Evolutionary conservation across 208 protist species (phyloP), one percentile per base, ranked within the genome.

Genomic region (Trypanosomatidae sp.): DNA sequence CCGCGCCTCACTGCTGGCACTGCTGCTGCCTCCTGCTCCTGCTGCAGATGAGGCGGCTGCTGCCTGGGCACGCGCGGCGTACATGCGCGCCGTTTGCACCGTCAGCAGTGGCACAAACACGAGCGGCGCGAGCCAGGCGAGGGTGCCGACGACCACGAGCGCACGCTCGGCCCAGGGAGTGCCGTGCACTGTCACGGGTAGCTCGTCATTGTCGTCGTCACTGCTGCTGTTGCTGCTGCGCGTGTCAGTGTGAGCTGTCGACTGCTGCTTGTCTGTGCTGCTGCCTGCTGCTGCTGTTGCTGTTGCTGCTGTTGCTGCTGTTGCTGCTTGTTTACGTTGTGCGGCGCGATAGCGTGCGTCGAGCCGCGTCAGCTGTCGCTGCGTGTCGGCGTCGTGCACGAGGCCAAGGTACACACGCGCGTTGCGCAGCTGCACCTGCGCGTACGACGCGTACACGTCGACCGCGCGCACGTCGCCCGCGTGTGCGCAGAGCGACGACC

Each of bases 71-170:
- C 30, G 30, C n/a, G 30, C 30, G n/a, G n/a, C 30, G 11, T 15
- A 11, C 30, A 35, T 35, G 11, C 11, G 11, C 11, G 30, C 30
- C 30, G 11, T 11, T 35, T n/a, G 11, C 11, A 35, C 30, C 11
- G 30, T 35, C 46, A 82, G 76, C 2, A 85, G 58, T n/a, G 82
- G 82, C 43, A 88, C 80, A 48, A 87, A 87, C 21, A 91, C 51
- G 47, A 91, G 82, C 2, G 82, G 82, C 28, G 77, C 69, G 6
- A 91, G 55, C 67, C 74, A 91, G 3, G 75, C 77, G 50, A 87
- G 63, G 21, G 77, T 55, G n/a, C 70, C 73, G 32, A 91, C 43
- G 11, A 35, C 76, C 13, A 56, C 42, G 40, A 91, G 71, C 20
- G 62, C 74, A 25, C 49, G 56, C 59, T 90, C 75, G 20, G 75